phyloP scores from a whole-genome alignment of 2,329 filamentous ascomycete species.

The Aspergillus sp. region DNA sequence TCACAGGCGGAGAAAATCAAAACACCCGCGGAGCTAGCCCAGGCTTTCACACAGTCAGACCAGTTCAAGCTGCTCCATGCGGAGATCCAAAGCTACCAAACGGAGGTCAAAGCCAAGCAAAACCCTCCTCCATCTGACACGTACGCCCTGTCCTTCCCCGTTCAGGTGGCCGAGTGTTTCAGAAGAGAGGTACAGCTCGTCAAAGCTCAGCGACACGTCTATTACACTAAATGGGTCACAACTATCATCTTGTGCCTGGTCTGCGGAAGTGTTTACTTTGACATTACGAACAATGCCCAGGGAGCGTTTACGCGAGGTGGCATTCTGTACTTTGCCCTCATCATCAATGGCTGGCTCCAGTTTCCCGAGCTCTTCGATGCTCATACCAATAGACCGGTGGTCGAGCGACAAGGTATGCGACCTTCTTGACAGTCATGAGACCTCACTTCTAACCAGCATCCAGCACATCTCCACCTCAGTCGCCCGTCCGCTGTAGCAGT shows the following conservation, averaged over 20 bases:
- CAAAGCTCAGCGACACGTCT: not conserved
- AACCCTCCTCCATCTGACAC: not conserved
- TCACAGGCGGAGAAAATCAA: constrained; percentile 48
- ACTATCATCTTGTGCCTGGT: constrained; percentile 6
- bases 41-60: constrained; percentile 54
- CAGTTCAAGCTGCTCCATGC: not conserved
- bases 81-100: not conserved
- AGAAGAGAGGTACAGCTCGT: not conserved
- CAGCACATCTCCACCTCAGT: constrained; percentile 4
- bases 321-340: constrained; percentile 3
- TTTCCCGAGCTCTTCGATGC: constrained; percentile 7
- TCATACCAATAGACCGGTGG: constrained; percentile 1
- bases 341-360: constrained; percentile 8
- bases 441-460: not conserved
- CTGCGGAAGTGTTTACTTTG: constrained; percentile 3
- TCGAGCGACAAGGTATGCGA: constrained; percentile 2
- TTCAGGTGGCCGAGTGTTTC: not conserved
- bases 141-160: not conserved
- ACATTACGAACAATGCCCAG: constrained; percentile 4
- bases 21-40: constrained; percentile 47
- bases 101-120: not conserved
- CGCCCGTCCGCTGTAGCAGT: constrained; percentile 2
- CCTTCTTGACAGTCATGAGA: not conserved
- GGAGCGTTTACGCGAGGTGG: constrained; percentile 4
- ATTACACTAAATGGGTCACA: constrained; percentile 6